phyloP scores from a whole-genome alignment of 202 grass and related monocot genomes.

The Cymbopogon flexuosus region DNA sequence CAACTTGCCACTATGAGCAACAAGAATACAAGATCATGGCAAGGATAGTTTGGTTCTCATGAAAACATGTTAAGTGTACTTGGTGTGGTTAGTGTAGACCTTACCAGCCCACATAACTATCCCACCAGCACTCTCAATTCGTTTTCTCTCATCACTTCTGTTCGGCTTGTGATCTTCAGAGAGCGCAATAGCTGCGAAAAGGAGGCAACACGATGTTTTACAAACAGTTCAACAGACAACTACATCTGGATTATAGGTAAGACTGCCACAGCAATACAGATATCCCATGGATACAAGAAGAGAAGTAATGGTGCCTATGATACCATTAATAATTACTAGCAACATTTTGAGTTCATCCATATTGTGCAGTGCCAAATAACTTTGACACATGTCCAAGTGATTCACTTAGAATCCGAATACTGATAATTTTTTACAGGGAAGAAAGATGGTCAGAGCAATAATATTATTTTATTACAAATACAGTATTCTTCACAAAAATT shows the following conservation, averaged over 20 bases:
- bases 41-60: neutral
- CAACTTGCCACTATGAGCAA: constrained; percentile 32
- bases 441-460: neutral
- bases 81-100: neutral
- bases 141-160: constrained; percentile 89
- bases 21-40: constrained; percentile 29
- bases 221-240: constrained; percentile 18
- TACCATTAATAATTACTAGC: neutral
- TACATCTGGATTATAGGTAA: constrained; percentile 2
- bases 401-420: neutral
- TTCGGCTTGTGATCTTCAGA: constrained; percentile 98
- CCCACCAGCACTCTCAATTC: constrained; percentile 90
- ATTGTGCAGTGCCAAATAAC: neutral
- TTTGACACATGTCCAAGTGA: neutral
- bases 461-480: neutral
- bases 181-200: constrained; percentile 66
- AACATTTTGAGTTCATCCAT: constrained; percentile 4
- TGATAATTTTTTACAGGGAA: too few species aligned
- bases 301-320: neutral
- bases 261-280: neutral
- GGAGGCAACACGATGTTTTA: constrained; percentile 21
- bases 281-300: neutral
- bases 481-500: neutral
- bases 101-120: constrained; percentile 97
- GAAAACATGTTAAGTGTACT: neutral